phyloP scores from a whole-genome alignment of 2,329 filamentous ascomycete genomes.

The Cryoendolithus antarcticus region DNA sequence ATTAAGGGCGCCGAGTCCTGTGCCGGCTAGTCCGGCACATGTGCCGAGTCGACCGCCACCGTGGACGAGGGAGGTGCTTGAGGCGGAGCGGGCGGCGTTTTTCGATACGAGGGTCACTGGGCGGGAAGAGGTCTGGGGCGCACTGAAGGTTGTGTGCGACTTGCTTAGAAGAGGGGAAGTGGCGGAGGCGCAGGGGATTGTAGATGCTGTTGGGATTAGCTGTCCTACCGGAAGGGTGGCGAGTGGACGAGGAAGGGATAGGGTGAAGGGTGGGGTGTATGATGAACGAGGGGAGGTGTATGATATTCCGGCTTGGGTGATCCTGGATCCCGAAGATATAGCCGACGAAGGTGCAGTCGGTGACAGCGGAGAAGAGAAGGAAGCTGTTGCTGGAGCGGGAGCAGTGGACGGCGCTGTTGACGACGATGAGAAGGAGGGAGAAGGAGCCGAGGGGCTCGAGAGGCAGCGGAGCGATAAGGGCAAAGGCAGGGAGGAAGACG shows the following conservation, averaged over 20 bases:
- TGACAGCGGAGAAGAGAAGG: constrained; percentile 16
- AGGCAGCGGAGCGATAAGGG: constrained; percentile 18
- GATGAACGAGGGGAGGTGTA: constrained; percentile 33
- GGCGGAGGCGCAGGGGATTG: constrained; percentile 57
- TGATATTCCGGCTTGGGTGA: constrained; percentile 33
- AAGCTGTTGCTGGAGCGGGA: constrained; percentile 7
- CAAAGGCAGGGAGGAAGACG: constrained; percentile 21
- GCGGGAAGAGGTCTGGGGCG: constrained; percentile 66
- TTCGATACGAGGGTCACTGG: constrained; percentile 84
- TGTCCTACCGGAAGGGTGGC: constrained; percentile 29
- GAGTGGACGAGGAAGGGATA: constrained; percentile 9
- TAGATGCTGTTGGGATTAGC: constrained; percentile 57
- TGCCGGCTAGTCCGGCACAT: constrained; percentile 10
- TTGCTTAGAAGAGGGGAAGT: constrained; percentile 46
- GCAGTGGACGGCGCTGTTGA: constrained; percentile 11
- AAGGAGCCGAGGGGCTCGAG: neutral
- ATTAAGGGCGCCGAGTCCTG: constrained; percentile 14
- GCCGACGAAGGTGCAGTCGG: constrained; percentile 11
- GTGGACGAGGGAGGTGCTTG: constrained; percentile 60
- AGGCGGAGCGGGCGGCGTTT: constrained; percentile 65
- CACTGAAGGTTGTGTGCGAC: constrained; percentile 55
- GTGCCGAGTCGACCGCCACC: constrained; percentile 17
- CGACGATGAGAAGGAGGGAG: constrained; percentile 3
- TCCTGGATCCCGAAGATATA: constrained; percentile 31
- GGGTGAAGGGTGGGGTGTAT: constrained; percentile 27